Evolutionary conservation across 345 rosid species (phyloP).

Genomic region (Microcos paniculata): DNA sequence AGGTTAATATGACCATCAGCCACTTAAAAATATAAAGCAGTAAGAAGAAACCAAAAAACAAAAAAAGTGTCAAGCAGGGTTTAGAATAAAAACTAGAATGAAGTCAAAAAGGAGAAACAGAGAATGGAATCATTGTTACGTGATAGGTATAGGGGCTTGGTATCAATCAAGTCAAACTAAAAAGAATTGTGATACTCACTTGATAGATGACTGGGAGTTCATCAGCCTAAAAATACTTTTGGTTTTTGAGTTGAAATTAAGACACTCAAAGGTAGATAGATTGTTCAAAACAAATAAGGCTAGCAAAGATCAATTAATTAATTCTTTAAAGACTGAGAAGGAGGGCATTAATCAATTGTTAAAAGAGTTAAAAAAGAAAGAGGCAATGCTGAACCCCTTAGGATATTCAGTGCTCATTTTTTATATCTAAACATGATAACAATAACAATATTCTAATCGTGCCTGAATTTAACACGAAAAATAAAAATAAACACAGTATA

Average conservation of each 20-base stretch:
- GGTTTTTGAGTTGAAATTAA: neutral
- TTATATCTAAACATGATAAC: neutral
- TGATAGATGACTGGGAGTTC: neutral
- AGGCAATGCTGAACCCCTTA: neutral
- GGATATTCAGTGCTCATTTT: neutral
- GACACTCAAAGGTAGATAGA: neutral
- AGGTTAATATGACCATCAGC: neutral
- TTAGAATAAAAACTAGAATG: too few relatives aligned
- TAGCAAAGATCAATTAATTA: neutral
- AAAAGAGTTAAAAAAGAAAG: neutral
- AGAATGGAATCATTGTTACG: neutral
- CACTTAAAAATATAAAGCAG: constrained; percentile 1
- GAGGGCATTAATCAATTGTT: neutral
- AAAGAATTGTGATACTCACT: neutral
- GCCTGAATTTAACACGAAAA: neutral
- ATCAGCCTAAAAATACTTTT: neutral
- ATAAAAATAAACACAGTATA: neutral
- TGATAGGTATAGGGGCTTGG: neutral
- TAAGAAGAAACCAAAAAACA: neutral
- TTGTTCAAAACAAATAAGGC: neutral
- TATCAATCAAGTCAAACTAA: neutral
- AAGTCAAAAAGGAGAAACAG: too few relatives aligned
- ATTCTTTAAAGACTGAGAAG: neutral
- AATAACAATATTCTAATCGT: neutral
- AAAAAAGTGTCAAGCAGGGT: neutral